A percentile compares a stretch with the other conserved stretches of the same genome.
phyloP scores from a whole-genome alignment of 2,329 filamentous ascomycete genomes.

The Rhexocercosporidium sp. region DNA sequence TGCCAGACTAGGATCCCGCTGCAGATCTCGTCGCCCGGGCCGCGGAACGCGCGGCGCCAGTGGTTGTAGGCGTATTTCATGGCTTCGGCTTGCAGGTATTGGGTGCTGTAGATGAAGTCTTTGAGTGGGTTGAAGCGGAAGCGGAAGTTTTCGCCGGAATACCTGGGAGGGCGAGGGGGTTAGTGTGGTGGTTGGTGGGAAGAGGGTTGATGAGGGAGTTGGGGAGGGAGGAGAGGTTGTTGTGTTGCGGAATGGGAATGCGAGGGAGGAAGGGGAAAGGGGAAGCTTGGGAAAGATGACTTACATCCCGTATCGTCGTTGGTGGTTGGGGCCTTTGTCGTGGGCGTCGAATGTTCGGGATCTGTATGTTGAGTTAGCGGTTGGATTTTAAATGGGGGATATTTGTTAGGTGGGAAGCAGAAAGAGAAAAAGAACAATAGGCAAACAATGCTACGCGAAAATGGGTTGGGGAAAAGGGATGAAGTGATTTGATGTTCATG shows the following conservation, averaged over 20 bases:
- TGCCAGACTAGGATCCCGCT: conserved; percentile 59
- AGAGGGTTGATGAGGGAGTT: no score
- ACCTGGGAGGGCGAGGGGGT: no score
- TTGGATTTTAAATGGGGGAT: not conserved
- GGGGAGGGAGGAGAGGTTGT: no score
- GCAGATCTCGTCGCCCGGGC: conserved; percentile 47
- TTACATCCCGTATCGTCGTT: conserved; percentile 52
- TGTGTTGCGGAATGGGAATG: no score
- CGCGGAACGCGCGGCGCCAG: conserved; percentile 37
- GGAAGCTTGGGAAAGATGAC: not conserved
- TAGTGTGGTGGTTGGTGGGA: no score
- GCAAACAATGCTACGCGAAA: not conserved
- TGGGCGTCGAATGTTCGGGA: conserved; percentile 59
- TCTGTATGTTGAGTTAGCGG: conserved; percentile 37
- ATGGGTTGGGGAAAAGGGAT: not conserved
- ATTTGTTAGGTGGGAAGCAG: not conserved
- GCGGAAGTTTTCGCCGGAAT: conserved; percentile 39
- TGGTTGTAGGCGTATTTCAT: conserved; percentile 40
- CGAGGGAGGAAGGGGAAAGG: no score
- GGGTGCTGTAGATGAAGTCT: conserved; percentile 39
- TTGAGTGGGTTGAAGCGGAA: conserved; percentile 34
- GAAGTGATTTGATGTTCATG: no score
- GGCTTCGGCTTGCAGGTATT: conserved; percentile 39
- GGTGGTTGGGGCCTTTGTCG: conserved; percentile 59
- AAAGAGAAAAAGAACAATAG: no score